A percentile compares a stretch with the other conserved stretches of the same genome.
These are phyloP conservation scores for Diaporthe vexans DNA, from an alignment of 2,329 filamentous ascomycete species.

Conservation along the genomic window DNA sequence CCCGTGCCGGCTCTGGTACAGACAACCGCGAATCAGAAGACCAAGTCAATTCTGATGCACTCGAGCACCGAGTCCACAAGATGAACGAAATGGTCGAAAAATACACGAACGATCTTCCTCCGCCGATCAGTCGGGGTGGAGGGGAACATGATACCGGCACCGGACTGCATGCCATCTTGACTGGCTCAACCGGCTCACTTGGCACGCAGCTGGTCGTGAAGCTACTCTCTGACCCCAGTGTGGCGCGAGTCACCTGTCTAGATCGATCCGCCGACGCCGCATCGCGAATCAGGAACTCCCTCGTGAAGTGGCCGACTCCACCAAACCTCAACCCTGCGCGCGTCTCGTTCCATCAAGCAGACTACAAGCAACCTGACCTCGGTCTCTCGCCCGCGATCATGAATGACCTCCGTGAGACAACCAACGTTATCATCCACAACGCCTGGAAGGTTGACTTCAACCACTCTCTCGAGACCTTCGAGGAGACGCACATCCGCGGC, in stretches of 20 bases:
- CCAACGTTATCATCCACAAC: conserved; percentile 44
- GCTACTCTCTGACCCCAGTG: conserved; percentile 45
- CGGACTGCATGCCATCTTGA: conserved; percentile 48
- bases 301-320: conserved; percentile 30
- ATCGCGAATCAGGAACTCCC: conserved; percentile 26
- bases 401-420: neutral
- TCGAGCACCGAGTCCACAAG: neutral
- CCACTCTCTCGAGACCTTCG: conserved; percentile 43
- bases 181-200: conserved; percentile 52
- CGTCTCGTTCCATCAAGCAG: conserved; percentile 34
- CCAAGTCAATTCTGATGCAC: neutral
- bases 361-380: conserved; percentile 34
- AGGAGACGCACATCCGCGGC: conserved; percentile 41
- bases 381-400: neutral
- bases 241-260: conserved; percentile 48
- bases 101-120: conserved; percentile 19
- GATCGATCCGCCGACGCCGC: conserved; percentile 42
- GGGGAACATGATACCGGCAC: conserved; percentile 35
- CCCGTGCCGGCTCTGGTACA: no score
- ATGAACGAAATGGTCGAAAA: conserved; percentile 7
- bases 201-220: conserved; percentile 51
- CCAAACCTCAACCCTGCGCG: conserved; percentile 8
- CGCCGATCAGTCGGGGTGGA: neutral
- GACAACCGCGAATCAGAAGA: neutral
- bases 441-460: conserved; percentile 48